Evolutionary conservation across 179 eudicot species (phyloP).

Genomic region (Corrigiola litoralis): DNA sequence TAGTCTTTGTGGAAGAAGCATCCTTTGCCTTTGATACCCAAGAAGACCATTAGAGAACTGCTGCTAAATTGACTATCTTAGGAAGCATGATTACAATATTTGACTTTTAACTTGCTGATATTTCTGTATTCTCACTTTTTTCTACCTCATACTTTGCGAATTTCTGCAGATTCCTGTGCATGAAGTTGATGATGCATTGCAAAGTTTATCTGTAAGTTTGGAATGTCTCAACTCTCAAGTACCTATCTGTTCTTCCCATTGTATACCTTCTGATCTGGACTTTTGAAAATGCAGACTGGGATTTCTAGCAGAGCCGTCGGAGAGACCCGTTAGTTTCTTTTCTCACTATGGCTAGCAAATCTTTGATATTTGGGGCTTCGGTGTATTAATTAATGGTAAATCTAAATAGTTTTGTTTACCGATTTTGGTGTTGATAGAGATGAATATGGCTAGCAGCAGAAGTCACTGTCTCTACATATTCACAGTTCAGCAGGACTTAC

Average conservation of each 20-base stretch:
- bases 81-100: background rate
- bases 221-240: background rate
- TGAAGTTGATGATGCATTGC: conserved; percentile 63
- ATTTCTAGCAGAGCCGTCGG: conserved; percentile 89
- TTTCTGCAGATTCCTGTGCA: conserved; percentile 49
- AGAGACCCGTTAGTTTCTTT: conserved; percentile 75
- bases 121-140: background rate
- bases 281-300: conserved; percentile 57
- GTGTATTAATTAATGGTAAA: background rate
- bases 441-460: conserved; percentile 94
- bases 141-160: no score
- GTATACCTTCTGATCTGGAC: conserved; percentile 2
- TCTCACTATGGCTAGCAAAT: conserved; percentile 9
- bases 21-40: background rate
- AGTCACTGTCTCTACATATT: conserved; percentile 85
- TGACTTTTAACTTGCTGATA: conserved; percentile 1
- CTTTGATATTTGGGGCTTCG: background rate
- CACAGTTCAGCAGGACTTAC: conserved; percentile 54
- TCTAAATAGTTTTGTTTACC: background rate
- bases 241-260: background rate
- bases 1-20: background rate
- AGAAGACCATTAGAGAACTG: background rate
- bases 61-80: background rate
- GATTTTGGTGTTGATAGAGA: conserved; percentile 49
- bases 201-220: conserved; percentile 62